phyloP scores from a whole-genome alignment of 305 asterid species.

The Fraxinus dipetala region DNA sequence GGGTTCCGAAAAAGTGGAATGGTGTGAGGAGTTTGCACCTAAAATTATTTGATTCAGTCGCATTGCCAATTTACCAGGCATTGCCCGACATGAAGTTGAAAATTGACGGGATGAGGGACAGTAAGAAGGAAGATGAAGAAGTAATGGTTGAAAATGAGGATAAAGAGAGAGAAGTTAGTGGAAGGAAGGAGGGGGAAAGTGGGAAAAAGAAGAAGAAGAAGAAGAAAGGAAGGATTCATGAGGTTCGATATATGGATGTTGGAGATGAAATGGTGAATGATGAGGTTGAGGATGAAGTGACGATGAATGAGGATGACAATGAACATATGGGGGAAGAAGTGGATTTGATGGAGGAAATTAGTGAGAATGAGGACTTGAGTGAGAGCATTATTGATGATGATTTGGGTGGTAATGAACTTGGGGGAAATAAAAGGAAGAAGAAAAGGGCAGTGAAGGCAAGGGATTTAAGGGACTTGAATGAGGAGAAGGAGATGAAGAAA shows the following conservation, averaged over 20 bases:
- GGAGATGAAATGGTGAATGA: slow-evolving; percentile 47
- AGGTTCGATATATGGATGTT: slow-evolving; percentile 74
- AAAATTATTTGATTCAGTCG: slow-evolving; percentile 64
- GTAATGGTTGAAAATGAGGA: slow-evolving; percentile 28
- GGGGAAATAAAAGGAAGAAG: not conserved
- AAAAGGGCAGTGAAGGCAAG: slow-evolving; percentile 1
- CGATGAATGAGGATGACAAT: slow-evolving; percentile 12
- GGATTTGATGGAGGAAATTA: slow-evolving; percentile 10
- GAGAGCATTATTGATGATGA: slow-evolving; percentile 18
- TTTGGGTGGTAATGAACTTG: not conserved
- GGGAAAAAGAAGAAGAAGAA: slow-evolving; percentile 42
- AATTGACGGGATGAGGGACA: slow-evolving; percentile 48
- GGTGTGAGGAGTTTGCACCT: slow-evolving; percentile 83
- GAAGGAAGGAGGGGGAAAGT: slow-evolving; percentile 25
- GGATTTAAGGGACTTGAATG: not conserved
- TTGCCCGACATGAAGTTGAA: slow-evolving; percentile 70
- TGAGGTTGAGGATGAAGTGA: slow-evolving; percentile 25
- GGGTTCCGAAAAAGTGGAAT: slow-evolving; percentile 67
- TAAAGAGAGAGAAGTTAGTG: slow-evolving; percentile 30
- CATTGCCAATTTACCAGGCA: slow-evolving; percentile 74
- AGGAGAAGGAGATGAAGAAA: slow-evolving; percentile 16
- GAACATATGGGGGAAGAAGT: slow-evolving; percentile 6
- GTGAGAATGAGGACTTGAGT: not conserved
- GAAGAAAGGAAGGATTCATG: slow-evolving; percentile 72
- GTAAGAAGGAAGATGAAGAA: slow-evolving; percentile 10